Conservation (phyloP, 305 asterid species). For the Vinca major region DNA sequence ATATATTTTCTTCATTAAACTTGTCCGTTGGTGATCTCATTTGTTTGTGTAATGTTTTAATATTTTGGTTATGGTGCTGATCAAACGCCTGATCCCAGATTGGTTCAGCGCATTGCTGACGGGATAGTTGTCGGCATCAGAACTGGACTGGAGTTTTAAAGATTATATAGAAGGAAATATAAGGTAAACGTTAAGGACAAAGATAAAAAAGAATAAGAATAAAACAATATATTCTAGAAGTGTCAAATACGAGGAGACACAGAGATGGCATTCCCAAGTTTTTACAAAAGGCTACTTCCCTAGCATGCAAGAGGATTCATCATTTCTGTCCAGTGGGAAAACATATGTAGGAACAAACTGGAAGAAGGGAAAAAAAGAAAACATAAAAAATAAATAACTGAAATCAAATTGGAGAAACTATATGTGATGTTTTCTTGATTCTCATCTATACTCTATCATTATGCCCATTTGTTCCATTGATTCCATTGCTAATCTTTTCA, state of each 20-base stretch:
- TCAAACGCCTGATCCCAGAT: no score
- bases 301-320: neutral
- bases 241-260: neutral
- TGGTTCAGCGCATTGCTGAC: no score
- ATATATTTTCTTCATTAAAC: no score
- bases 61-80: no score
- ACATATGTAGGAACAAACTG: neutral
- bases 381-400: neutral
- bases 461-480: slow-evolving; percentile 33
- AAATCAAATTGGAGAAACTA: neutral
- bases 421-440: neutral
- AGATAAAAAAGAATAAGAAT: neutral
- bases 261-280: neutral
- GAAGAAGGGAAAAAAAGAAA: neutral
- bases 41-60: no score
- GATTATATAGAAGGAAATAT: neutral
- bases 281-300: neutral
- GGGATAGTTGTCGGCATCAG: no score
- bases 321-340: neutral
- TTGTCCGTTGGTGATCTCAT: no score
- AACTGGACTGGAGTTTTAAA: neutral
- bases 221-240: neutral
- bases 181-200: neutral
- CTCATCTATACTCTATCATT: slow-evolving; percentile 34
- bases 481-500: slow-evolving; percentile 31